phyloP scores from a whole-genome alignment of 2,329 filamentous ascomycete species.

The Trichophyton schoenleinii region DNA sequence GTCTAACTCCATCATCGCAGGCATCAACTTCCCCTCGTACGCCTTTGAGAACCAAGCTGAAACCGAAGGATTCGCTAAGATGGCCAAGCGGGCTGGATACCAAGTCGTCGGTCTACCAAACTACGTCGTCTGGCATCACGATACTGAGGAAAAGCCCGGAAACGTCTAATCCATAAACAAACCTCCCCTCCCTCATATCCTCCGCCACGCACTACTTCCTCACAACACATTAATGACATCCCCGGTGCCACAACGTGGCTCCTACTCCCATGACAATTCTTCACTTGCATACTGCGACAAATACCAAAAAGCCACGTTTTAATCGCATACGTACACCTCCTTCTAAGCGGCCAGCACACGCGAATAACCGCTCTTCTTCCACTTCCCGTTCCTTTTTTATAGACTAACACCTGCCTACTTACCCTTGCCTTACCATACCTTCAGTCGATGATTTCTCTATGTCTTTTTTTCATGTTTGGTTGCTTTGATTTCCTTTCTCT shows the following conservation, averaged over 20 bases:
- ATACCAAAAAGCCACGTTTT: background rate
- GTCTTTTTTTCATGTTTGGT: background rate
- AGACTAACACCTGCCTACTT: background rate
- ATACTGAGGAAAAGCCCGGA: conserved; percentile 86
- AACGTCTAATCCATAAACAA: conserved; percentile 42
- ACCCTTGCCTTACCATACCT: background rate
- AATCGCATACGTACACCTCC: background rate
- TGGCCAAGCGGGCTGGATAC: conserved; percentile 94
- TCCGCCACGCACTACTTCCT: background rate
- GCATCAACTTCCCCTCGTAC: conserved; percentile 95
- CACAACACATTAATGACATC: background rate
- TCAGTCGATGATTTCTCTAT: background rate
- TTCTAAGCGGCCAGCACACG: background rate
- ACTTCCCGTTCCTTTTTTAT: background rate
- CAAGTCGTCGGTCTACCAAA: conserved; percentile 86
- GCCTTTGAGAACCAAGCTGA: conserved; percentile 98
- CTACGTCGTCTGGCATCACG: conserved; percentile 97
- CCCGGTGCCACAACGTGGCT: background rate
- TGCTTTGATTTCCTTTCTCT: background rate
- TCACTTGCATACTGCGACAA: background rate
- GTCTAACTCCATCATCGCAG: conserved; percentile 35
- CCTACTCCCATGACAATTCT: background rate
- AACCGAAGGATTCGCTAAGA: conserved; percentile 96
- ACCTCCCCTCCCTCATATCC: conserved; percentile 6
- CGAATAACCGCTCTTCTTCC: background rate